Evolutionary conservation across 179 eudicot species (phyloP), one percentile per base, ranked within the genome.

Genomic region (Spergularia azorica): DNA sequence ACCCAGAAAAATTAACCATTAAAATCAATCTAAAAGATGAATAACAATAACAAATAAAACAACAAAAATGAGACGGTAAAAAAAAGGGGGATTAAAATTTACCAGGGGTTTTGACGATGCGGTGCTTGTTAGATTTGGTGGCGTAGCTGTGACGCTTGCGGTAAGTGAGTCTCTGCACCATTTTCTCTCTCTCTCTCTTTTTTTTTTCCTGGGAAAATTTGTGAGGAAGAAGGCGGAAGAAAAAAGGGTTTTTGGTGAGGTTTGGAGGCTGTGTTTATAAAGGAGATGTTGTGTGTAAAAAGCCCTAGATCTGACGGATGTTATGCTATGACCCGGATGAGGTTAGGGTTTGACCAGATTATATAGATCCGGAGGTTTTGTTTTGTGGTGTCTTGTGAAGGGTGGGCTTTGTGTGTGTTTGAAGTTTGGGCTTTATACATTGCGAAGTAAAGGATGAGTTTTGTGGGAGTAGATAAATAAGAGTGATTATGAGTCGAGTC

Each of bases 51-150:
- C 2, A 20, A 6, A 14, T 36, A 2, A 26, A 17, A 12, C 16
- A 39, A 3, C 13, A 36, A 56, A 3, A 36, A 36, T 36, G 39
- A 26, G 5, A 20, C 9, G 32, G 7, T 11, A 51, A 68, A 46
- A 46, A 36, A 9, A 55, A 13, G 38, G 61, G 15, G 5, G 15
- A 21, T 13, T 13, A 16, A 36, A 17, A 11, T 6, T 16, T 74
- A 85, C 88, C 88, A 26, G 88, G 88, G 64, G 88, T 86, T 77
- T 81, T 86, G 79, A 86, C 86, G 18, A 86, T 66, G 71, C 86
- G 85, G 51, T 83, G 86, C 39, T 83, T 83, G 82, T 86, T 83
- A 7, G 86, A 85, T 9, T 85, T 85, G 46, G 86, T 85, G 73
- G 88, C 88, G 54, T 83, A 85, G 80, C 88, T 85, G 71, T 83